Evolutionary conservation across 352 stramenopile genomes (phyloP), one percentile per base, ranked within the genome.

Genomic region (Peronosclerospora sorghi): DNA sequence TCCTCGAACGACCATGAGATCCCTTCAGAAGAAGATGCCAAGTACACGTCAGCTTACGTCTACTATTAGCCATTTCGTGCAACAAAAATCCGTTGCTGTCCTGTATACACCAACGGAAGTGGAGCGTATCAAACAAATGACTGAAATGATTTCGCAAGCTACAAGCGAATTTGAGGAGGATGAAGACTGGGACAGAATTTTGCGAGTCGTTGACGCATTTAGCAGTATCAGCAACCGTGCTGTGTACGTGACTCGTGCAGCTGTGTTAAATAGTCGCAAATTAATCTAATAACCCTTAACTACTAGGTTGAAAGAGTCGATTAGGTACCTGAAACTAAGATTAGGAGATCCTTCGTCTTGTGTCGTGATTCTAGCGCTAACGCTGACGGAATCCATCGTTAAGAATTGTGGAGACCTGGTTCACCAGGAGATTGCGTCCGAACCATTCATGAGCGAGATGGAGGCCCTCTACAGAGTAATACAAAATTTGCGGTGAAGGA

Each of bases 381-480:
- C 70, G 30, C 51, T 89, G 13, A 79, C 71, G 0, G 76, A 89
- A 49, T 68, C 71, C 1, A 52, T 89, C 7, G 76, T 86, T 38
- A 86, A 86, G 55, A 86, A 89, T 48, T 86, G 76, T 43, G 73
- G 69, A 35, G 56, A 64, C 27, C 53, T 83, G 19, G 73, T 89
- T 34, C 76, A 85, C 44, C 51, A 67, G 24, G 73, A 86, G 51
- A 80, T 89, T 41, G 61, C 68, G 0, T 60, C 66, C 5, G 73
- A 86, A 53, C 35, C 59, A 5, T 89, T 86, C 48, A 85, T 89
- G 72, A 41, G 32, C 47, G 71, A 83, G 39, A 73, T 89, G 56
- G 73, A 89, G 47, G 48, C 51, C 30, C 56, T 86, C n/a, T 73
- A 89, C 58, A 70, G 70, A 48, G 68, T 83, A 26, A 56, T 68